These are phyloP conservation scores for Aspergillus haitiensis DNA, from an alignment of 495 filamentous ascomycete species.

Conservation along the genomic window DNA sequence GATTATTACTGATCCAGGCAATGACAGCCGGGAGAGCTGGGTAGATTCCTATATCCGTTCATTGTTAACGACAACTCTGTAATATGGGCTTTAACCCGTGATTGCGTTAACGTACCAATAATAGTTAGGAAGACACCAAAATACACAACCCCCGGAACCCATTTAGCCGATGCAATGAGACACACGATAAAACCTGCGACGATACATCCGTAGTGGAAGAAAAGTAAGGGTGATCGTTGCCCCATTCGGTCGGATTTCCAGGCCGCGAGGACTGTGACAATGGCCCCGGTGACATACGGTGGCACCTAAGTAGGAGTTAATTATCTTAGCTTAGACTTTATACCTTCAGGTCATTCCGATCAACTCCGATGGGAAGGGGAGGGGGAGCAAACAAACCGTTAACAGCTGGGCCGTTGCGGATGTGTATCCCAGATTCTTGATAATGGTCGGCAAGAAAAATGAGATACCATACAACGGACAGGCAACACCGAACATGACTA, in stretches of 20 bases:
- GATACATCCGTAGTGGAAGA: slow-evolving; percentile 58
- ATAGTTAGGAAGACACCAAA: slow-evolving; percentile 71
- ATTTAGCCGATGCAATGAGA: slow-evolving; percentile 38
- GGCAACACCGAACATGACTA: slow-evolving; percentile 60
- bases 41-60: slow-evolving; percentile 31
- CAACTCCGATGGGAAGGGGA: too few species aligned
- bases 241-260: slow-evolving; percentile 59
- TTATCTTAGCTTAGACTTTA: too few species aligned
- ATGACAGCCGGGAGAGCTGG: slow-evolving; percentile 60
- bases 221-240: slow-evolving; percentile 61
- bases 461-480: slow-evolving; percentile 70
- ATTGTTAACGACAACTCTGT: neutral
- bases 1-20: slow-evolving; percentile 69
- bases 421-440: slow-evolving; percentile 61
- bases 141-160: slow-evolving; percentile 63
- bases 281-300: slow-evolving; percentile 42
- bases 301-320: slow-evolving; percentile 30
- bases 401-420: slow-evolving; percentile 68
- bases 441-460: slow-evolving; percentile 70
- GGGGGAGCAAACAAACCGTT: slow-evolving; percentile 43
- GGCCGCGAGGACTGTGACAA: slow-evolving; percentile 45
- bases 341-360: too few species aligned
- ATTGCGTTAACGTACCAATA: slow-evolving; percentile 52
- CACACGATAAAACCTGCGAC: slow-evolving; percentile 63
- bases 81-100: too few species aligned